Evolutionary conservation across 2,329 filamentous ascomycete species (phyloP), one percentile per base, ranked within the genome.

Genomic region (Fusarium sp.): DNA sequence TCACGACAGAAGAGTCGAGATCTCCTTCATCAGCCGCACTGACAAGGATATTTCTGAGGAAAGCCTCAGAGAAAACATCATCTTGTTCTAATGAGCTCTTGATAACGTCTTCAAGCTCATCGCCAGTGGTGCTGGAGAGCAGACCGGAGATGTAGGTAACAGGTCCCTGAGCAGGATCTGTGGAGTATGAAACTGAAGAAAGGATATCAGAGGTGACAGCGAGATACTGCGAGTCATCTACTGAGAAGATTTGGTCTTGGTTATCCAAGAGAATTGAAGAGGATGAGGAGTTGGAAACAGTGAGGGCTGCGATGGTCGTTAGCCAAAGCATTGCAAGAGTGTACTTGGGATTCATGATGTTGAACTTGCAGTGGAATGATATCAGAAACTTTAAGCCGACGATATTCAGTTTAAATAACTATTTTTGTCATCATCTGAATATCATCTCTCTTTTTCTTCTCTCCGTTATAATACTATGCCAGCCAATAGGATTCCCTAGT

Each of bases 401-500:
- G 7, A 21, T 7, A n/a, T 5, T 16, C 2, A 11, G 23, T 11
- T 52, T 37, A 52, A 12, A 25, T 52, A 51, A 11, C 2, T 23
- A 0, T 12, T 33, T 6, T n/a, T 10, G 15, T 15, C 7, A 48
- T 23, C 3, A 23, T 10, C 4, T 18, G 0, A 33, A 18, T 23
- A 49, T 4, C 2, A 0, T 33, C 5, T 0, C 15, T 14, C 21
- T 18, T 46, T 18, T 6, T n/a, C 16, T 0, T 33, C 8, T 9
- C 15, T 37, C 9, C 7, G 4, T 16, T 4, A 2, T 10, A 3
- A 9, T 25, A 16, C 5, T 25, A 16, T 11, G 1, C 3, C 18
- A 25, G 16, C 48, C 31, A 51, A 51, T 49, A 14, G 3, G 10
- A 18, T 18, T 19, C n/a, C 7, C 12, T 14, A 4, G 14, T 18